Evolutionary conservation across 805 yeast genomes (phyloP), one percentile per base, ranked within the genome.

Genomic region (Kodamaea fukazawae): DNA sequence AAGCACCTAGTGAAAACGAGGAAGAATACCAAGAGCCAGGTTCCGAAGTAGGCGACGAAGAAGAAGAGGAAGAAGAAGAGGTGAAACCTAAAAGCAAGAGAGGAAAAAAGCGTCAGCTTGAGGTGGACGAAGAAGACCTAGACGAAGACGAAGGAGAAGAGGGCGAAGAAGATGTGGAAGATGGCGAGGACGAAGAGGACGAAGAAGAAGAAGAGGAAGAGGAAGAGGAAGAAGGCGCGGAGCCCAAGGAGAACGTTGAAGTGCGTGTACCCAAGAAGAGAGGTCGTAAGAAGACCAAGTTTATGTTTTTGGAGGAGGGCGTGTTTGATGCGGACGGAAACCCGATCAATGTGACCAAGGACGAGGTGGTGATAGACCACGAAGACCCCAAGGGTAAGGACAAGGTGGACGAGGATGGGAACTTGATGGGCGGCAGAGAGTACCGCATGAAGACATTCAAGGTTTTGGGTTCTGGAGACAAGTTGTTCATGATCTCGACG

Each of bases 401-500:
- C 7, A 91, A 91, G 58, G 77, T 91, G 28, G 80, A 78, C 49
- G 69, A 58, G 29, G 56, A 73, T 43, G 98, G 98, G 20, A 71
- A 73, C 34, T 67, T 91, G 43, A 57, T 61, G 32, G 95, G 85
- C 3, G 90, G 79, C 12, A 75, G 97, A 47, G 77, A 78, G 53
- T 91, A 76, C 65, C 72, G 90, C 43, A 79, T 83, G 40, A 76
- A 82, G 44, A 75, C 84, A 0, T 86, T 86, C 60, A 81, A 80
- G 4, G 69, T 84, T 7, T 56, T 67, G 30, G 81, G 79, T 4
- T 70, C 78, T 40, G 96, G 96, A 7, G 77, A 79, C 14, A 73
- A 81, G 48, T 70, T 81, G 42, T 93, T 79, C 61, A 90, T 91
- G 96, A 76, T 93, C 34, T 83, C 96, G 2, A 90, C 98, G 0